A percentile compares a stretch with the other conserved stretches of the same genome.
Conservation (phyloP, 2,329 filamentous ascomycete genomes). For the Tolypocladium ophioglossoides region DNA sequence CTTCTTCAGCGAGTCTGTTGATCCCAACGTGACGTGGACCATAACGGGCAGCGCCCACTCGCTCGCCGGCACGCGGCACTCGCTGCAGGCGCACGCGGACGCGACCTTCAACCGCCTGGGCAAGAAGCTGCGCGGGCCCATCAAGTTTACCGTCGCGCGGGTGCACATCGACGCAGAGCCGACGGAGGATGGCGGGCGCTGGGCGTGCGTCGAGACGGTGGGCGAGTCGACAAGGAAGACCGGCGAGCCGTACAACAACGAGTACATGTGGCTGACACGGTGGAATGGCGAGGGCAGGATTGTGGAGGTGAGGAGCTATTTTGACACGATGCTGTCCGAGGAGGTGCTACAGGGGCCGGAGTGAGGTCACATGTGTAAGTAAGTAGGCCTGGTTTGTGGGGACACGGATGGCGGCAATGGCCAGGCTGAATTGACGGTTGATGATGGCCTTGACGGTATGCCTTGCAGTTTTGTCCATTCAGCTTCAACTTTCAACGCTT, state of each 20-base stretch:
- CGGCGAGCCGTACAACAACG: conserved; percentile 12
- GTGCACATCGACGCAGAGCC: conserved; percentile 12
- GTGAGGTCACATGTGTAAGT: no score
- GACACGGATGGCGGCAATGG: no score
- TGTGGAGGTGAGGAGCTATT: conserved; percentile 13
- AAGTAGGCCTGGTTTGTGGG: no score
- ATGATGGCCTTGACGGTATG: no score
- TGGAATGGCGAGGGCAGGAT: conserved; percentile 12
- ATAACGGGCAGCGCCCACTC: conserved; percentile 13
- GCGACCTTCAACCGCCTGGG: conserved; percentile 10
- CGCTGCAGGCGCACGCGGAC: conserved; percentile 7
- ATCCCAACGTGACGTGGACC: conserved; percentile 11
- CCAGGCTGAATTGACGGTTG: neutral
- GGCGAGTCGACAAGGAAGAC: conserved; percentile 10
- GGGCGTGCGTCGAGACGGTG: conserved; percentile 11
- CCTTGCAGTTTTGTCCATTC: neutral
- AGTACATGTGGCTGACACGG: conserved; percentile 13
- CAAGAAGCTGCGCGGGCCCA: conserved; percentile 9
- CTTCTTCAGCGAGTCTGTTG: conserved; percentile 10
- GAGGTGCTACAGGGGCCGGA: conserved; percentile 5
- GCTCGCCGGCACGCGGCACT: conserved; percentile 10
- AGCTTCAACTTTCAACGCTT: neutral
- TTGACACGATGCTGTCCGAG: conserved; percentile 11
- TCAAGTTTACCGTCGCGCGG: conserved; percentile 9
- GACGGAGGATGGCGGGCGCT: conserved; percentile 11